phyloP scores from a whole-genome alignment of 1,139 yeast species.

The Eremothecium coryli region DNA sequence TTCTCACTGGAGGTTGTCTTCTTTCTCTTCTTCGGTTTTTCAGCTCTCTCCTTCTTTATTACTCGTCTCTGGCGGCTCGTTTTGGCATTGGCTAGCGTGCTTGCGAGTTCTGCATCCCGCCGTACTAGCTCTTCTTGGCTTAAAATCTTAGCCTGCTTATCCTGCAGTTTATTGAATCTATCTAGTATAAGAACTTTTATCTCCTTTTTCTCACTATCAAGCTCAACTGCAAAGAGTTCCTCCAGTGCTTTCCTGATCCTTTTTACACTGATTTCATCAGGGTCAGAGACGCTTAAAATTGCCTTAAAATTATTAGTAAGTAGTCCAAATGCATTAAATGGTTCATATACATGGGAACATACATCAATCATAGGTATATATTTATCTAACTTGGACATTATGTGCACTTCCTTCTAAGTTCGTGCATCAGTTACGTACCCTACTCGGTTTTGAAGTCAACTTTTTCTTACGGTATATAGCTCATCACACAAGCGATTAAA shows the following conservation, averaged over 20 bases:
- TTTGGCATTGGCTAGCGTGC: conserved; percentile 11
- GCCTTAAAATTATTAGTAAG: conserved; percentile 36
- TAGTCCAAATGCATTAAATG: neutral
- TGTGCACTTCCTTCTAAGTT: no score
- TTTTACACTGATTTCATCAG: conserved; percentile 64
- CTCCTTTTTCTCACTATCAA: conserved; percentile 45
- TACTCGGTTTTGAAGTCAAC: no score
- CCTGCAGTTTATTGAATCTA: conserved; percentile 45
- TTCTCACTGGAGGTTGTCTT: conserved; percentile 12
- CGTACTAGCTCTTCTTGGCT: conserved; percentile 26
- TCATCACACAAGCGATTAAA: no score
- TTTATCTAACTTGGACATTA: conserved; percentile 24
- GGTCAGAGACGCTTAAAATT: conserved; percentile 62
- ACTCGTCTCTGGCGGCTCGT: conserved; percentile 7
- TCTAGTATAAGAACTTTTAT: conserved; percentile 54
- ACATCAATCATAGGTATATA: conserved; percentile 66
- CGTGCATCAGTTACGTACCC: no score
- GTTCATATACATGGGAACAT: conserved; percentile 26
- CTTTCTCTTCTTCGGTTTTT: conserved; percentile 25
- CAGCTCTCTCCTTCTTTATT: conserved; percentile 13
- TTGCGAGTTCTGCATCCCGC: conserved; percentile 29
- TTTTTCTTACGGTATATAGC: no score
- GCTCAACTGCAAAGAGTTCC: conserved; percentile 52
- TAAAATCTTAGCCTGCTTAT: conserved; percentile 20
- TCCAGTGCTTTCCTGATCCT: conserved; percentile 62